Conservation (phyloP, 768 basidiomycete genomes). For the Gelatoporia subvermispora region DNA sequence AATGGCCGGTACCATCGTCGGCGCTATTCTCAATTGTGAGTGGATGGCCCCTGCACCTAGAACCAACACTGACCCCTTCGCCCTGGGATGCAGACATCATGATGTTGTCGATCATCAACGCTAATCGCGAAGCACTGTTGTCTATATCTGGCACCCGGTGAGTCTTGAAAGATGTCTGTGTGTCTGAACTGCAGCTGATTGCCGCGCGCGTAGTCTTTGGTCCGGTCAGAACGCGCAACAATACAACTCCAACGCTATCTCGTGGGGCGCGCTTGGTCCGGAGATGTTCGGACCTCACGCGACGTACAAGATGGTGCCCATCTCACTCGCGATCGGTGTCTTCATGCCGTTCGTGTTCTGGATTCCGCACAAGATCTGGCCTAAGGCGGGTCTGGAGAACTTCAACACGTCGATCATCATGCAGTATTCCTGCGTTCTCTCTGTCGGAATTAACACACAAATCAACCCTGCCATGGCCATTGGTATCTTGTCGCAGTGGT, state of each 20-base stretch:
- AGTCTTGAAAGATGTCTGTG: background rate
- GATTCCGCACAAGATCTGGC: conserved; percentile 40
- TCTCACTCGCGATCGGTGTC: conserved; percentile 50
- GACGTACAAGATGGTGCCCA: conserved; percentile 13
- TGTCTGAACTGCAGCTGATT: background rate
- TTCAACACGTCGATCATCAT: conserved; percentile 45
- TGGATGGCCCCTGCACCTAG: background rate
- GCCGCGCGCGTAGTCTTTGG: conserved; percentile 29
- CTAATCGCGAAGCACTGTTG: conserved; percentile 36
- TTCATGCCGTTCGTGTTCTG: conserved; percentile 54
- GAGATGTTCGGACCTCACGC: conserved; percentile 14
- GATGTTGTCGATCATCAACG: conserved; percentile 26
- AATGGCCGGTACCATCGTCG: conserved; percentile 44
- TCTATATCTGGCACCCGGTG: conserved; percentile 45
- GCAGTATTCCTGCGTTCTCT: conserved; percentile 38
- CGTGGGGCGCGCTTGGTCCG: conserved; percentile 50
- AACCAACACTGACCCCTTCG: too few relatives aligned
- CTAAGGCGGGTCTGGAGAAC: conserved; percentile 41
- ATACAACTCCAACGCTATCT: conserved; percentile 46
- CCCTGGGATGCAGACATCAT: conserved; percentile 17
- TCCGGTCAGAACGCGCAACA: conserved; percentile 46
- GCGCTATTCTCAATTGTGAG: conserved; percentile 40
- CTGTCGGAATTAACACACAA: conserved; percentile 54
- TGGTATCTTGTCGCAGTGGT: conserved; percentile 44
- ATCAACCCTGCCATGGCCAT: conserved; percentile 40